Evolutionary conservation across 257 asterid genomes (phyloP).

Genomic region (Scutellaria baicalensis): DNA sequence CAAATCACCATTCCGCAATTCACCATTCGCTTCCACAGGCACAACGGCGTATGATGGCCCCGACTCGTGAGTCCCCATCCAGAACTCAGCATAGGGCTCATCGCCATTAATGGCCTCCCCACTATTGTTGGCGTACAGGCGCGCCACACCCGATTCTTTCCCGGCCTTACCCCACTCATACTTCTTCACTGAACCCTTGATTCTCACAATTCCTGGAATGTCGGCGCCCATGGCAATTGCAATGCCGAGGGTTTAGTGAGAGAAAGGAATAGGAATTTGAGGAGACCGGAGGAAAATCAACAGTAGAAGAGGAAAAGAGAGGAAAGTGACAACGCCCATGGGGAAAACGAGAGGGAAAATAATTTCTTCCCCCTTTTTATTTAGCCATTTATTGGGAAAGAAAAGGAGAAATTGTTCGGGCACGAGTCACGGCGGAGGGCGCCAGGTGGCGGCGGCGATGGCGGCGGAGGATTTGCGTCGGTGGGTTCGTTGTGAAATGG

Average conservation of each 20-base stretch:
- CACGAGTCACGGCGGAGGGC: constrained; percentile 12
- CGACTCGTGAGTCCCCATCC: constrained; percentile 94
- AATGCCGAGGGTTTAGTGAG: constrained; percentile 13
- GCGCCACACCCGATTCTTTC: constrained; percentile 53
- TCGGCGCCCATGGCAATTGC: constrained; percentile 31
- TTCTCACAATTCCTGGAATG: constrained; percentile 27
- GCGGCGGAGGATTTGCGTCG: constrained; percentile 1
- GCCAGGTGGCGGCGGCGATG: neutral
- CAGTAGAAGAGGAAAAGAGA: constrained; percentile 17
- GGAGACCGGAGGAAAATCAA: constrained; percentile 8
- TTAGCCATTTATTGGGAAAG: neutral
- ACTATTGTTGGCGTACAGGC: constrained; percentile 41
- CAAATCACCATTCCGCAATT: constrained; percentile 11
- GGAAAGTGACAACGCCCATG: constrained; percentile 18
- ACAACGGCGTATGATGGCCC: constrained; percentile 57
- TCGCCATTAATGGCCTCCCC: constrained; percentile 35
- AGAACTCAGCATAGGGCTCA: constrained; percentile 66
- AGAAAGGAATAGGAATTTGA: constrained; percentile 11
- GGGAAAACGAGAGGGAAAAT: neutral
- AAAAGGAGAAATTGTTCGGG: neutral
- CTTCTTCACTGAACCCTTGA: constrained; percentile 59
- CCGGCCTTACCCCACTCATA: constrained; percentile 72
- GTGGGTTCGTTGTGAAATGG: constrained; percentile 14
- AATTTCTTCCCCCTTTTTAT: neutral
- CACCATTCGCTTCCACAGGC: constrained; percentile 7